Base-by-base conservation (phyloP, 2,329 filamentous ascomycete genomes). In the Neurospora crassa region DNA sequence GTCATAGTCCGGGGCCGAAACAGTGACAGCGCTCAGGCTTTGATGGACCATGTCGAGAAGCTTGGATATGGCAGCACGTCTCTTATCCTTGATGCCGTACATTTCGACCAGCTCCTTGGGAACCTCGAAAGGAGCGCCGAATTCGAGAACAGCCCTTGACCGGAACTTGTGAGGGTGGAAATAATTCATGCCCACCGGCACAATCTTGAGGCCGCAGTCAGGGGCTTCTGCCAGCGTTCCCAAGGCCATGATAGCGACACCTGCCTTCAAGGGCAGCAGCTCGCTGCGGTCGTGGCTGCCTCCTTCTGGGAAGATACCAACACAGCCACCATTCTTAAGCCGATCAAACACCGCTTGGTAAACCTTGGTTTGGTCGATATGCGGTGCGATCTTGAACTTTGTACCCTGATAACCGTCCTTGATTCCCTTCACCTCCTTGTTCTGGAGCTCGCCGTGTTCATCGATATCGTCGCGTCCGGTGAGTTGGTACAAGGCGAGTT, bases 161-260 rank as follows among this genome's bases (percentile, higher is more conserved):
- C 95, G 91, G 82, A 99, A 99, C 81, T 98, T 99, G 86, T 99
- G 95, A 0, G 95, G 92, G 81, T 98, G 95, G 83, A 99, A 99
- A 82, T 99, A 99, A 82, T 99, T 99, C 95, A 99, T 97, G 77
- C 95, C 95, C 69, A 96, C 94, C 3, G 96, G 96, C 34, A 99
- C 93, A 76, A 99, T 97, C 81, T 94, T 96, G 73, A 99, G 84
- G 40, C 92, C 93, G 78, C 93, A 97, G 74, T 95, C 87, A 2
- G 94, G 94, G 73, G 94, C 89, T 71, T 93, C 90, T 5, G 92
- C 93, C 69, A 98, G 85, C 0, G 96, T 91, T 47, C 95, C 95
- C 43, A 99, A 87, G 14, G 95, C 96, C 95, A 99, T 99, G 78
- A 99, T 96, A 72, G 96, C 96, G 72, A 99, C 93, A 80, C 95